Base-by-base conservation (phyloP, 495 filamentous ascomycete genomes). In the Glonium stellatum region DNA sequence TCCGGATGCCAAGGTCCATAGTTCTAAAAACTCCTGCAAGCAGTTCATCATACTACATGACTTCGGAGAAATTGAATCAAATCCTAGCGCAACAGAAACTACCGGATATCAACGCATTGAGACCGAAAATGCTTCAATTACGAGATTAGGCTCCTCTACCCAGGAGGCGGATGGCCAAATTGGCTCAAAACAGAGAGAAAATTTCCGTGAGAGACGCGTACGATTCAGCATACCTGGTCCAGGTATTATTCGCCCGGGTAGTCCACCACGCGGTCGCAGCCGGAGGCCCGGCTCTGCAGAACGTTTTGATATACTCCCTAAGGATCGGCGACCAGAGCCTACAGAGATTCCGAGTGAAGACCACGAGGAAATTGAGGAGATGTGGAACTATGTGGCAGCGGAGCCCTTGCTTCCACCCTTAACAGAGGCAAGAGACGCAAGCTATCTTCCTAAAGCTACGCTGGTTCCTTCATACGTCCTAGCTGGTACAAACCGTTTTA, bases 381-480 rank as follows among this genome's bases (percentile, higher is more conserved):
- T 51, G 2, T 42, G 27, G 27, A 25, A 35, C 2, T 51, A 51
- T 9, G 27, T 52, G 3, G 13, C 57, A 5, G 46, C 57, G 11
- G 57, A 59, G 15, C 57, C 57, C 11, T 36, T 59, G n/a, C 12
- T 23, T 18, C 4, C 22, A 5, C 57, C 47, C 2, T 34, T 47
- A 4, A 18, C 52, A 10, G 57, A 59, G 13, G 4, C 1, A n/a
- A 52, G 41, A n/a, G 47, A 18, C 57, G 23, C 21, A 15, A 21
- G 23, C 25, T 27, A 23, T 25, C 23, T 52, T 9, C 57, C 57
- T 19, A 53, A 59, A 37, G 21, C 57, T 42, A 59, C 57, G n/a
- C 31, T 59, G 8, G 57, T 59, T 2, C 57, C 57, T 52, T 59
- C 57, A 21, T 59, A 59, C 35, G 42, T 59, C 46, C 48, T 59